These are phyloP conservation scores for Leonotis leonurus DNA, from an alignment of 257 asterid species.

Conservation along the genomic window DNA sequence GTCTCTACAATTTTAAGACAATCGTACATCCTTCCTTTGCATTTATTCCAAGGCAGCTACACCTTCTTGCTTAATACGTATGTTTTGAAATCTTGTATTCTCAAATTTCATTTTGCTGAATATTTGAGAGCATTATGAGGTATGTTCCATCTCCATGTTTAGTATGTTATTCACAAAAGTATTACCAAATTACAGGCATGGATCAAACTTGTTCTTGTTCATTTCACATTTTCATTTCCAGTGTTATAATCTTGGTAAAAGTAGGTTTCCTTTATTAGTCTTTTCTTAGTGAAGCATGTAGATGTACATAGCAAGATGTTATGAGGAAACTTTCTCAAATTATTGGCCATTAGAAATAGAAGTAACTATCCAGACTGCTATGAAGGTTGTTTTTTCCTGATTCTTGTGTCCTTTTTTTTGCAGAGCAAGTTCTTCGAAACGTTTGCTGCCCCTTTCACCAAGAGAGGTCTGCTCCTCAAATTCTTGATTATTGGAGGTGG, in stretches of 20 bases:
- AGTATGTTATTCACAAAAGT: not conserved
- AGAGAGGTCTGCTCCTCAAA: conserved; percentile 90
- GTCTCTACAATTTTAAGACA: too few species aligned
- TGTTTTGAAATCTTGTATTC: not conserved
- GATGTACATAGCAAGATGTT: not conserved
- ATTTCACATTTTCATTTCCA: too few species aligned
- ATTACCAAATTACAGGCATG: not conserved
- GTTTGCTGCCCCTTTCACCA: conserved; percentile 96
- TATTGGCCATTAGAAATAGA: not conserved
- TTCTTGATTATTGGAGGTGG: conserved; percentile 96
- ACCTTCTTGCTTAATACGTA: not conserved
- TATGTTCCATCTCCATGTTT: not conserved
- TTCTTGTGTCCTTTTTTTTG: not conserved
- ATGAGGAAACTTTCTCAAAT: not conserved
- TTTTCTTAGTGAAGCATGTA: not conserved
- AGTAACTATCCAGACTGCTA: not conserved
- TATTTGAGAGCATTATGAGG: not conserved
- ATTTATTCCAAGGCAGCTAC: too few species aligned
- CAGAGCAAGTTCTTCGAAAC: conserved; percentile 98
- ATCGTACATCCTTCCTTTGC: not conserved
- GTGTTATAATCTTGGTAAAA: too few species aligned
- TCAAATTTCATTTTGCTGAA: not conserved
- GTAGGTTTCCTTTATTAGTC: not conserved
- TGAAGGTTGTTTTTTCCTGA: not conserved
- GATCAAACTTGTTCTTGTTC: not conserved